Conservation (phyloP, 1,284 basidiomycete genomes). For the Pascua guehoae region DNA sequence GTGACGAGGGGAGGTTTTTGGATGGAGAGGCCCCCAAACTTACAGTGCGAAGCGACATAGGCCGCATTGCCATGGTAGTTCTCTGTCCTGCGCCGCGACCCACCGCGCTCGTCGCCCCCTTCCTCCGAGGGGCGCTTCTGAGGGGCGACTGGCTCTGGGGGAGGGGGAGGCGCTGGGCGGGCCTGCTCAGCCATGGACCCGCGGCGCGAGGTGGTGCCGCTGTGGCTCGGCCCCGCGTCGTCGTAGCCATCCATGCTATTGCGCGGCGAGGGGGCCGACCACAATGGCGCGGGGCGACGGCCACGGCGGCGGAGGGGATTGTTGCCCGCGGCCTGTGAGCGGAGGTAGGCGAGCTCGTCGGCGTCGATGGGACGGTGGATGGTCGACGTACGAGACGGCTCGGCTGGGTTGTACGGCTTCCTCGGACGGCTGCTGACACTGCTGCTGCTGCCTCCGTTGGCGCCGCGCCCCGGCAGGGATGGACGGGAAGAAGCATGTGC, state of each 20-base stretch:
- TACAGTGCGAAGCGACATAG: constrained; percentile 29
- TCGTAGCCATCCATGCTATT: background rate
- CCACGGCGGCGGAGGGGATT: constrained; percentile 31
- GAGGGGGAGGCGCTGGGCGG: background rate
- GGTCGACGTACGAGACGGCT: constrained; percentile 24
- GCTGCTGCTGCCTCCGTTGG: no score
- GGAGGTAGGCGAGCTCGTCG: constrained; percentile 31
- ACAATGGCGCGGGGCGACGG: constrained; percentile 27
- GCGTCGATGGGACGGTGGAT: constrained; percentile 24
- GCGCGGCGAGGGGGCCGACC: constrained; percentile 36
- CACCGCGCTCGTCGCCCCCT: no score
- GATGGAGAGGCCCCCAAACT: constrained; percentile 6
- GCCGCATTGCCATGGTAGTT: constrained; percentile 33
- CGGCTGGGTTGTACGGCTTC: constrained; percentile 21
- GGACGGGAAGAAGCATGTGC: no score
- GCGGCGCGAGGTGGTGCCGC: constrained; percentile 7
- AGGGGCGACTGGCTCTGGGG: constrained; percentile 11
- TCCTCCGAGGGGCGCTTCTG: constrained; percentile 6
- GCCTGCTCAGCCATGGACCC: constrained; percentile 7
- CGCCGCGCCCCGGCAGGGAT: no score
- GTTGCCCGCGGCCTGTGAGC: constrained; percentile 20
- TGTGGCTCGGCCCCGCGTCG: constrained; percentile 5
- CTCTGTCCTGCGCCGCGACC: background rate
- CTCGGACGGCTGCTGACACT: no score
- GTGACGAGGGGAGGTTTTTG: constrained; percentile 10